Evolutionary conservation across 1,284 basidiomycete species (phyloP).

Genomic region (Agaricales sp.): DNA sequence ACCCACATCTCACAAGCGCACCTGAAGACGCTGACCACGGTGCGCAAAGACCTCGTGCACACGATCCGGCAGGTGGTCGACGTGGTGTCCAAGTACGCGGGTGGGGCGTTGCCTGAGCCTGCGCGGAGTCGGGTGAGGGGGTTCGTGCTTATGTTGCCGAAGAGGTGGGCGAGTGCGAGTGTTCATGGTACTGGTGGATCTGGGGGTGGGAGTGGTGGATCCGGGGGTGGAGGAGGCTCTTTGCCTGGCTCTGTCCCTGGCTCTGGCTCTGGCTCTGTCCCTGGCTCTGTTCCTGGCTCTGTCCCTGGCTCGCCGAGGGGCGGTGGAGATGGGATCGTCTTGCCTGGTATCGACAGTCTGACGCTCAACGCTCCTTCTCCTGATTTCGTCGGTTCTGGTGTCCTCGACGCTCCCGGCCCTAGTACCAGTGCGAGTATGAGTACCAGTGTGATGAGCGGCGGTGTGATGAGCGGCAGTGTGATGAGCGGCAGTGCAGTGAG

Average conservation of each 20-base stretch:
- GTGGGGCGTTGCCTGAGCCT: slow-evolving; percentile 75
- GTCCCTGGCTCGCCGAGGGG: neutral
- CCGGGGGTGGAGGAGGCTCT: no score
- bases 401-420: neutral
- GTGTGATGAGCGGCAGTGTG: no score
- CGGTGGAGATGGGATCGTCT: neutral
- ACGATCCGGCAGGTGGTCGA: slow-evolving; percentile 86
- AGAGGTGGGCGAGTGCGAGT: slow-evolving; percentile 55
- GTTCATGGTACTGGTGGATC: slow-evolving; percentile 10
- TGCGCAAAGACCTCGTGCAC: slow-evolving; percentile 75
- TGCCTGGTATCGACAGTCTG: neutral
- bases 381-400: no score
- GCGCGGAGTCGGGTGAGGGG: slow-evolving; percentile 69
- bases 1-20: slow-evolving; percentile 38
- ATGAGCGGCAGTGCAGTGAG: no score
- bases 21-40: slow-evolving; percentile 57
- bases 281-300: neutral
- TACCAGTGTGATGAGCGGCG: no score
- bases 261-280: neutral
- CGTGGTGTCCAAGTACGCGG: slow-evolving; percentile 81
- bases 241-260: no score
- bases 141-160: slow-evolving; percentile 76
- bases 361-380: neutral
- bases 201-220: no score
- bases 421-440: neutral